Evolutionary conservation across 2,329 filamentous ascomycete genomes (phyloP).

Genomic region (Aureobasidium sp.): DNA sequence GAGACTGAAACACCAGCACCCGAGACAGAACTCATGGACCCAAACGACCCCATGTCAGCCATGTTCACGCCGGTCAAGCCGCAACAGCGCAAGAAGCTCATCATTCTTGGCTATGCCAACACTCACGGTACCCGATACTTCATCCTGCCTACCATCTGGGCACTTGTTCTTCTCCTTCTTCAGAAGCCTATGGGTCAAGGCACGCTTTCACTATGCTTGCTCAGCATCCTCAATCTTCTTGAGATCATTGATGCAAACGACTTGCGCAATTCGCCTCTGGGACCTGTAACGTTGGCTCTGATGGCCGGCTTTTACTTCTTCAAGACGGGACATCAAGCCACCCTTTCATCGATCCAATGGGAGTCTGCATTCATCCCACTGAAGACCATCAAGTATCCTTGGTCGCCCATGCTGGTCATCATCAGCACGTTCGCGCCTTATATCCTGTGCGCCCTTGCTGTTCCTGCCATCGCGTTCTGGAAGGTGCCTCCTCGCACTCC

Average conservation of each 20-base stretch:
- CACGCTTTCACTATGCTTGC: slow-evolving; percentile 69
- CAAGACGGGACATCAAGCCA: slow-evolving; percentile 94
- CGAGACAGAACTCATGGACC: slow-evolving; percentile 33
- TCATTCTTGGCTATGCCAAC: slow-evolving; percentile 87
- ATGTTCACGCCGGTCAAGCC: slow-evolving; percentile 29
- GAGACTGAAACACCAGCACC: slow-evolving; percentile 29
- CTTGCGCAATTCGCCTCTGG: slow-evolving; percentile 61
- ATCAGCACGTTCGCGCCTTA: slow-evolving; percentile 87
- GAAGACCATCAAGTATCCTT: slow-evolving; percentile 75
- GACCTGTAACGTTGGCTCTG: slow-evolving; percentile 74
- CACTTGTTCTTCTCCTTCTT: slow-evolving; percentile 66
- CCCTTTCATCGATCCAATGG: slow-evolving; percentile 84
- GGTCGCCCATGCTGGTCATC: slow-evolving; percentile 70
- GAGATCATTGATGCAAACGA: slow-evolving; percentile 55
- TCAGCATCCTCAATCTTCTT: slow-evolving; percentile 74
- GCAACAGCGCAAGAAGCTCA: slow-evolving; percentile 30
- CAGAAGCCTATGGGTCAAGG: slow-evolving; percentile 93
- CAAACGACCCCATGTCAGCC: slow-evolving; percentile 24
- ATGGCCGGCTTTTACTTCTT: slow-evolving; percentile 93
- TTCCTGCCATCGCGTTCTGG: slow-evolving; percentile 80
- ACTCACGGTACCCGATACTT: slow-evolving; percentile 87
- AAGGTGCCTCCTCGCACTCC: slow-evolving; percentile 68
- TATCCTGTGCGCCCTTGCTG: slow-evolving; percentile 68
- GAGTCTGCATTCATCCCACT: slow-evolving; percentile 89
- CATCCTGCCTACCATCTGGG: slow-evolving; percentile 69